Evolutionary conservation across 306 rosid species (phyloP).

Genomic region (Vigna trinervia): DNA sequence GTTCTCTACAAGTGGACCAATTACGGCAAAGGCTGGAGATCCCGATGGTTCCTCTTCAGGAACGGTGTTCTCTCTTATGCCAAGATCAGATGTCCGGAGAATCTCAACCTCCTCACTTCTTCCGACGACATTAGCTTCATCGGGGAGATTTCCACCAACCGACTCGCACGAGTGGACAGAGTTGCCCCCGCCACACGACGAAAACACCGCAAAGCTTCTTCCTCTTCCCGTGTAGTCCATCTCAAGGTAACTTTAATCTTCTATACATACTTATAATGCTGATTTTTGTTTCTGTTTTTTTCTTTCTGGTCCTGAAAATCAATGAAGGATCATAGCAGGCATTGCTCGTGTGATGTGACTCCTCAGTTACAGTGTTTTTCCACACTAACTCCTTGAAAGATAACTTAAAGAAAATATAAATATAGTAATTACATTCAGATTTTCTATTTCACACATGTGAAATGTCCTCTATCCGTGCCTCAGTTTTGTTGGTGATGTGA

Average conservation of each 20-base stretch:
- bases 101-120: slow-evolving; percentile 65
- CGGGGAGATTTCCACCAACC: slow-evolving; percentile 73
- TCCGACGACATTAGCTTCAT: slow-evolving; percentile 69
- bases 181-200: slow-evolving; percentile 41
- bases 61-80: slow-evolving; percentile 89
- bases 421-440: not conserved
- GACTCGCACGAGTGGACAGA: slow-evolving; percentile 51
- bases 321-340: not conserved
- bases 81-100: slow-evolving; percentile 83
- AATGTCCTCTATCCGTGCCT: not conserved
- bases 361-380: slow-evolving; percentile 37
- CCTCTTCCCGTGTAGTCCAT: slow-evolving; percentile 66
- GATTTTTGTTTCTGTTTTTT: not conserved
- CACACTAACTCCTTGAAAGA: slow-evolving; percentile 43
- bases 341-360: slow-evolving; percentile 40
- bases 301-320: not conserved
- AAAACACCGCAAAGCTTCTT: slow-evolving; percentile 62
- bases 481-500: not conserved
- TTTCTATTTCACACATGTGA: slow-evolving; percentile 4
- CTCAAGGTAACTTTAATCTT: slow-evolving; percentile 67
- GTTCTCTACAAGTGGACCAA: slow-evolving; percentile 94
- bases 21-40: slow-evolving; percentile 99
- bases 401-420: slow-evolving; percentile 14
- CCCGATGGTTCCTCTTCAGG: slow-evolving; percentile 84
- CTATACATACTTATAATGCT: not conserved